Conservation (phyloP, 169 alveolate genomes). For the Plasmodium malariae region DNA sequence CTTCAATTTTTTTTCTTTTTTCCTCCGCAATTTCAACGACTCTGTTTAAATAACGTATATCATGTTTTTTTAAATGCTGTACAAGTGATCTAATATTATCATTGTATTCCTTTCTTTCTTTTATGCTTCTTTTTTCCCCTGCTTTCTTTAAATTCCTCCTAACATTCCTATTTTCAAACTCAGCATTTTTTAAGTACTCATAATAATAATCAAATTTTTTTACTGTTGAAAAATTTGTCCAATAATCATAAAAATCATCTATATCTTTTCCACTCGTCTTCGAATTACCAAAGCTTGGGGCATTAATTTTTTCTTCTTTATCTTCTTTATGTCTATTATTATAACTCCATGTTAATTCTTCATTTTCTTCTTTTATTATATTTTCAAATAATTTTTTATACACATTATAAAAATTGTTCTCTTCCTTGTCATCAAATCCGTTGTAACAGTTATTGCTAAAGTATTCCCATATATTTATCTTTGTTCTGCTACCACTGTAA, state of each 20-base stretch:
- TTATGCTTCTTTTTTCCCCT: slow-evolving; percentile 82
- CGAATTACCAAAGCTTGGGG: slow-evolving; percentile 84
- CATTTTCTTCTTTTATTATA: slow-evolving; percentile 79
- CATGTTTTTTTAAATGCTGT: slow-evolving; percentile 84
- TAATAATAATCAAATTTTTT: slow-evolving; percentile 79
- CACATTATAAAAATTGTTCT: slow-evolving; percentile 85
- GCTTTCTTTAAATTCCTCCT: slow-evolving; percentile 53
- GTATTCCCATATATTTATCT: slow-evolving; percentile 85
- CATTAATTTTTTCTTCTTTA: slow-evolving; percentile 4
- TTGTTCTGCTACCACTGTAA: slow-evolving; percentile 67
- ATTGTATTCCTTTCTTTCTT: slow-evolving; percentile 86
- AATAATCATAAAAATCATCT: slow-evolving; percentile 85
- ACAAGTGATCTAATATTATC: slow-evolving; percentile 84
- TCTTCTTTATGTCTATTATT: background rate
- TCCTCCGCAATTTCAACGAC: slow-evolving; percentile 37
- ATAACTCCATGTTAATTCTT: slow-evolving; percentile 75
- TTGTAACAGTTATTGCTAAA: slow-evolving; percentile 76
- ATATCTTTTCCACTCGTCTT: slow-evolving; percentile 81
- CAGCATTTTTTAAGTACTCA: slow-evolving; percentile 23
- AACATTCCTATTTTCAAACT: slow-evolving; percentile 42
- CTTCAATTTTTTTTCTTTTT: slow-evolving; percentile 39
- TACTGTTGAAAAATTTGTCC: slow-evolving; percentile 87
- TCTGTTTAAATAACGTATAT: slow-evolving; percentile 68
- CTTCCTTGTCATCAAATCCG: slow-evolving; percentile 84
- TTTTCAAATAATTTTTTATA: slow-evolving; percentile 85